phyloP scores from a whole-genome alignment of 2,329 filamentous ascomycete genomes.

The Podosphaera leucotricha region DNA sequence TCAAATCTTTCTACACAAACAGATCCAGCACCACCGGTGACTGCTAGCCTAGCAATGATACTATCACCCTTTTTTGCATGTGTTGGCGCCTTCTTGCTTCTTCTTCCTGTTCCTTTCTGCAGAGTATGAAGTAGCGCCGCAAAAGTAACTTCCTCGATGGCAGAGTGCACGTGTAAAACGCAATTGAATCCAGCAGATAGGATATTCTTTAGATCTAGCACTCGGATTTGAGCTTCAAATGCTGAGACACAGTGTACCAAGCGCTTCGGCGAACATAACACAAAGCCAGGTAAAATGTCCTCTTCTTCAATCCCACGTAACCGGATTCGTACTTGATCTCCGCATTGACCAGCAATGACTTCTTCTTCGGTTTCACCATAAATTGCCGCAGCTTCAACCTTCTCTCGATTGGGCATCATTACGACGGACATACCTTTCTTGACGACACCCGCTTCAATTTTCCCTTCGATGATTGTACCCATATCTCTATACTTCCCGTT shows the following conservation, averaged over 20 bases:
- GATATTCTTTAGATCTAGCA: slow-evolving; percentile 86
- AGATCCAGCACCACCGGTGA: slow-evolving; percentile 61
- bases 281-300: slow-evolving; percentile 85
- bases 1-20: slow-evolving; percentile 91
- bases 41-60: slow-evolving; percentile 79
- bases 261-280: slow-evolving; percentile 83
- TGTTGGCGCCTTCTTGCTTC: slow-evolving; percentile 79
- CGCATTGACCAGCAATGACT: slow-evolving; percentile 55
- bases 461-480: slow-evolving; percentile 93
- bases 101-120: slow-evolving; percentile 80
- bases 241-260: slow-evolving; percentile 71
- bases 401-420: slow-evolving; percentile 89
- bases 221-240: slow-evolving; percentile 92
- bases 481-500: slow-evolving; percentile 92
- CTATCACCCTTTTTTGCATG: slow-evolving; percentile 64
- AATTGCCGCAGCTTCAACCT: slow-evolving; percentile 57
- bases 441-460: slow-evolving; percentile 82
- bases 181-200: slow-evolving; percentile 92
- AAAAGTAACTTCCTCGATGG: slow-evolving; percentile 94
- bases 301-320: slow-evolving; percentile 93
- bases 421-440: slow-evolving; percentile 71
- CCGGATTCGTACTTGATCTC: slow-evolving; percentile 82
- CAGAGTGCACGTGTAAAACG: slow-evolving; percentile 88
- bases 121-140: slow-evolving; percentile 71
- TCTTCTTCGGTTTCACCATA: slow-evolving; percentile 97